phyloP scores from a whole-genome alignment of 2,329 filamentous ascomycete genomes.

The Fusarium sp. region DNA sequence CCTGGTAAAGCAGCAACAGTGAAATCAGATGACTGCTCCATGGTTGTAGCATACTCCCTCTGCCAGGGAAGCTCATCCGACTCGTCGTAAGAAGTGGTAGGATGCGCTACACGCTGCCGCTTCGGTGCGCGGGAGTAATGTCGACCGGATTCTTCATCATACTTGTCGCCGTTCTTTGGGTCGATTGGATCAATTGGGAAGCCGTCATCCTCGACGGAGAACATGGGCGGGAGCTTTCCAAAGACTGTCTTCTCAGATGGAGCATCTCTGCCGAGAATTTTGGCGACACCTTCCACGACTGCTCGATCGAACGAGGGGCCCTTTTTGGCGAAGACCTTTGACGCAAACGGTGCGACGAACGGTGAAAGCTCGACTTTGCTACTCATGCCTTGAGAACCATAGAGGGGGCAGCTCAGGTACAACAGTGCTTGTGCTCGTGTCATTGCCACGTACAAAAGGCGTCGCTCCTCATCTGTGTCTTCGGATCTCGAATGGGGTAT shows the following conservation, averaged over 20 bases:
- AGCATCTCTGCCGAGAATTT: constrained; percentile 74
- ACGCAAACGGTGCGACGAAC: constrained; percentile 71
- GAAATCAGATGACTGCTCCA: constrained; percentile 69
- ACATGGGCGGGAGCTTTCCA: constrained; percentile 64
- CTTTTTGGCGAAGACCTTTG: constrained; percentile 62
- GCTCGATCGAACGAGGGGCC: constrained; percentile 77
- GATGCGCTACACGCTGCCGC: constrained; percentile 46
- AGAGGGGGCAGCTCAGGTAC: constrained; percentile 84
- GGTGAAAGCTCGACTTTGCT: constrained; percentile 75
- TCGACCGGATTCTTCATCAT: constrained; percentile 32
- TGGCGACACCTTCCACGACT: constrained; percentile 74
- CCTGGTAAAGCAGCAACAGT: constrained; percentile 68
- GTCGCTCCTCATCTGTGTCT: constrained; percentile 86
- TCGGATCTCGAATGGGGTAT: constrained; percentile 91
- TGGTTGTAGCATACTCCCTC: constrained; percentile 68
- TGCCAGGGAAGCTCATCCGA: constrained; percentile 54
- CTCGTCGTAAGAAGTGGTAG: constrained; percentile 27
- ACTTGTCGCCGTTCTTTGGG: constrained; percentile 45
- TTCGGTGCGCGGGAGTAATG: constrained; percentile 46
- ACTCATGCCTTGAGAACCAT: constrained; percentile 68
- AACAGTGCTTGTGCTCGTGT: constrained; percentile 88
- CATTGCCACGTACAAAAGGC: constrained; percentile 96
- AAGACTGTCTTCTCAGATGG: constrained; percentile 69
- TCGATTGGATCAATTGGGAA: constrained; percentile 74
- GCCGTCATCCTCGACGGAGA: constrained; percentile 72